Evolutionary conservation across 2,329 filamentous ascomycete genomes (phyloP), one percentile per base, ranked within the genome.

Genomic region (Aspergillus novoparasiticus): DNA sequence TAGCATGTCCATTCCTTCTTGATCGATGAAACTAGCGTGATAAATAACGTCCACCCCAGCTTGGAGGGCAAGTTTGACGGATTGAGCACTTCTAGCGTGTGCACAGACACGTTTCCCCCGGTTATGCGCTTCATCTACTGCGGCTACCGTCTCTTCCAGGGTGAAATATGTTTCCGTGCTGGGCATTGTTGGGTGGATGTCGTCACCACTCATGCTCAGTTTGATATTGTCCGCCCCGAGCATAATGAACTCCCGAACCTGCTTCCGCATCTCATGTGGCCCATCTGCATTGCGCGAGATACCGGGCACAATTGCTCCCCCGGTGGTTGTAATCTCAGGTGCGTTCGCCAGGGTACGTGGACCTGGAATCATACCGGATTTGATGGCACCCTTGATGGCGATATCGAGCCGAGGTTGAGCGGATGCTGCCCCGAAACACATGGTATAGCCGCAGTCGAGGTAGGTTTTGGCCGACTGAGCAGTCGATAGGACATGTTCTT

Each of bases 361-460:
- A 21, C 43, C 43, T 11, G 43, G 43, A 5, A 45, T 45, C 43
- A 21, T 21, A 45, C 43, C 43, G 2, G 43, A 45, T 4, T 23
- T 45, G 10, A 45, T 23, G 10, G 64, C 62, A 43, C 56, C 58
- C 14, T 59, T 56, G 48, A 65, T 57, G 2, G 46, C 58, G 10
- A 56, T 56, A 26, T 65, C 64, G 2, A 65, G 58, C 16, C 64
- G 54, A 39, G 57, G 32, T 23, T 60, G 57, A 8, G 64, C 64
- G 1, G 64, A 60, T 6, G 64, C 64, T 1, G 64, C 64, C 0
- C 64, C 64, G 19, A 60, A 65, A 14, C 64, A 65, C 64, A 65
- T 65, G 8, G 64, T 65, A 19, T 65, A 65, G 6, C 64, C 62
- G 23, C 51, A 58, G 23, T 64, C 59, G 11, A 64, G 55, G 21